Percentiles rank a stretch among this genome's conserved stretches.
These are phyloP conservation scores for Pleurotus ostreatus DNA, from an alignment of 768 basidiomycete species.

Conservation along the genomic window DNA sequence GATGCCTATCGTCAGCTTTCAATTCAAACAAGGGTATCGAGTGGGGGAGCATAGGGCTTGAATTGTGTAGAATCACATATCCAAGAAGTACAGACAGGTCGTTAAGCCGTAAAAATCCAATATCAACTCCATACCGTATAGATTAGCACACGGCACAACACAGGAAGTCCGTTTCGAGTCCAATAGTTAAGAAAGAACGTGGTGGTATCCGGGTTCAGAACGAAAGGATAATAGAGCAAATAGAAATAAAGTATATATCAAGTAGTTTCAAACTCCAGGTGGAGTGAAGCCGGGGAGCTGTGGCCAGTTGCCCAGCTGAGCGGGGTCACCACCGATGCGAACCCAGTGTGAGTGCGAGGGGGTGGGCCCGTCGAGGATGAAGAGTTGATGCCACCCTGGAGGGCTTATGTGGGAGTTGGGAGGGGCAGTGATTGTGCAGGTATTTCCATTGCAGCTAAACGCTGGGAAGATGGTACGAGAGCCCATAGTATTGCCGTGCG, in stretches of 20 bases:
- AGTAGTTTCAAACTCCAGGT: slow-evolving; percentile 49
- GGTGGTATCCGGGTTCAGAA: neutral
- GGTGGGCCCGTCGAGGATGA: slow-evolving; percentile 73
- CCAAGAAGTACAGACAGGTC: too few species aligned
- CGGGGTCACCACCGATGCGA: slow-evolving; percentile 77
- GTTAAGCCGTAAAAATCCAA: too few species aligned
- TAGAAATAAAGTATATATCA: slow-evolving; percentile 11
- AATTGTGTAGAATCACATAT: too few species aligned
- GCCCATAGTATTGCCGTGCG: slow-evolving; percentile 77
- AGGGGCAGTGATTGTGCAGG: slow-evolving; percentile 75
- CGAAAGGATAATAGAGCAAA: neutral
- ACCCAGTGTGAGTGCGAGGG: slow-evolving; percentile 75
- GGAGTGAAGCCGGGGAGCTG: slow-evolving; percentile 59
- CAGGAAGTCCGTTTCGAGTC: neutral
- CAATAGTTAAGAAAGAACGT: neutral
- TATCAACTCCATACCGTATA: too few species aligned
- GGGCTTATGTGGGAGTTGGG: slow-evolving; percentile 66
- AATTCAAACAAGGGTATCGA: too few species aligned
- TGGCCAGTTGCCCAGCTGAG: slow-evolving; percentile 70
- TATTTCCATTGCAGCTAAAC: slow-evolving; percentile 63
- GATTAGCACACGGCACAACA: too few species aligned
- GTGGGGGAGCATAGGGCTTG: too few species aligned
- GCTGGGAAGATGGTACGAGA: slow-evolving; percentile 69
- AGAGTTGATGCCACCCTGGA: slow-evolving; percentile 76
- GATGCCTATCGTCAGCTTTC: too few species aligned